Evolutionary conservation across 106 monocot species (phyloP).

Genomic region (Acanthochlamys bracteata): DNA sequence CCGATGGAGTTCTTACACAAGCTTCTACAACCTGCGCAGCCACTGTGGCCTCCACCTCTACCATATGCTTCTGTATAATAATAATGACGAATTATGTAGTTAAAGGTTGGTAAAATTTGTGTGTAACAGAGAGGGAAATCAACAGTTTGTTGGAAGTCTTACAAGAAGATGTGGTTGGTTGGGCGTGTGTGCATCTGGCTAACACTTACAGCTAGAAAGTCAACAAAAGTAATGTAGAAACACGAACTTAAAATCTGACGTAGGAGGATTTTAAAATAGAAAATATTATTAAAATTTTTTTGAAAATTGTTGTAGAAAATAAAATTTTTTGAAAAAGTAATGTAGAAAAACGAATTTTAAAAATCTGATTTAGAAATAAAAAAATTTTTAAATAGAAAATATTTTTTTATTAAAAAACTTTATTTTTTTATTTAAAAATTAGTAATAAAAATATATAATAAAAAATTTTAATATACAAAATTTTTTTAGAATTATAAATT

Average conservation of each 20-base stretch:
- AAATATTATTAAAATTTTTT: no score
- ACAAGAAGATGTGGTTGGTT: not conserved
- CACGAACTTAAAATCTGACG: not conserved
- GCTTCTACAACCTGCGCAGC: constrained; percentile 67
- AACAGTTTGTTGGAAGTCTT: not conserved
- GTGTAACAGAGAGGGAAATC: not conserved
- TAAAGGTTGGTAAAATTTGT: not conserved
- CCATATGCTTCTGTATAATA: constrained; percentile 73
- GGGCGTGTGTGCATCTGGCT: not conserved
- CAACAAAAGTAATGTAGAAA: not conserved
- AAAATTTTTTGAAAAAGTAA: no score
- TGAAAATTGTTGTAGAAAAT: no score
- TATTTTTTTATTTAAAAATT: no score
- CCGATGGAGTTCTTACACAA: constrained; percentile 43
- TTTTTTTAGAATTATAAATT: no score
- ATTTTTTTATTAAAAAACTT: no score
- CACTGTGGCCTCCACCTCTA: constrained; percentile 40
- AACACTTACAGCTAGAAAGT: not conserved
- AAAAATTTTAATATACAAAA: no score
- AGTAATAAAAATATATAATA: no score
- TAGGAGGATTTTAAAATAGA: no score
- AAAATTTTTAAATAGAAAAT: no score
- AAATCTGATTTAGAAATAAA: no score
- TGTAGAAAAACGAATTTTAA: no score
- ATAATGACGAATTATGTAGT: not conserved